A percentile compares a stretch with the other conserved stretches of the same genome.
Evolutionary conservation across 345 rosid species (phyloP).

Genomic region (Gossypium ekmanianum): DNA sequence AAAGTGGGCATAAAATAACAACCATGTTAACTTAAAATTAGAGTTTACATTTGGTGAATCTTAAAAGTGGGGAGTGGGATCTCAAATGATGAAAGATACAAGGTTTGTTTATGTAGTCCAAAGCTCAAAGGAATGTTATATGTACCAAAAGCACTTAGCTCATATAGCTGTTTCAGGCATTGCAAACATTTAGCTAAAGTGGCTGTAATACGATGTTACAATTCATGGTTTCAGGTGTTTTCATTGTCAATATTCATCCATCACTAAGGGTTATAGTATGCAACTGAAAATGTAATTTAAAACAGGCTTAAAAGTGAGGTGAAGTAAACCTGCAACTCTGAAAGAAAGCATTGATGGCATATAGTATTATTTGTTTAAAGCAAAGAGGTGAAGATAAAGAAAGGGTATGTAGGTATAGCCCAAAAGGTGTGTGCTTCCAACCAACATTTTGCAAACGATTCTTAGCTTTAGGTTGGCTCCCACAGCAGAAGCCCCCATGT

Average conservation of each 20-base stretch:
- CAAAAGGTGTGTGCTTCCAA: slow-evolving; percentile 44
- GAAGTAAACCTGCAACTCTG: neutral
- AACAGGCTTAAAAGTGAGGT: neutral
- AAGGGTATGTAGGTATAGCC: slow-evolving; percentile 7
- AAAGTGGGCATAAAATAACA: neutral
- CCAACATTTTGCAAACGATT: slow-evolving; percentile 50
- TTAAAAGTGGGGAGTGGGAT: neutral
- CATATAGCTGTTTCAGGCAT: too few relatives aligned
- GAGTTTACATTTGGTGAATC: neutral
- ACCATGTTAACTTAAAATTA: neutral
- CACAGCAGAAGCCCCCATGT: slow-evolving; percentile 61
- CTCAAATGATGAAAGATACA: neutral
- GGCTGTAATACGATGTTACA: too few relatives aligned
- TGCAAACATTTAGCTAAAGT: too few relatives aligned
- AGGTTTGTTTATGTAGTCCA: neutral
- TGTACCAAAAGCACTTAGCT: neutral
- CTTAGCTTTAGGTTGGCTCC: slow-evolving; percentile 55
- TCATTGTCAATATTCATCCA: too few relatives aligned
- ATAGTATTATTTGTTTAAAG: neutral
- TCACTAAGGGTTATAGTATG: too few relatives aligned
- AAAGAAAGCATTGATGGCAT: neutral
- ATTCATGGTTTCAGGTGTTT: too few relatives aligned
- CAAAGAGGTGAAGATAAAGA: neutral
- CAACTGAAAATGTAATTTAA: too few relatives aligned
- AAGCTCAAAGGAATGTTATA: neutral